Evolutionary conservation across 2,329 filamentous ascomycete genomes (phyloP).

Genomic region (Aschersonia sp.): DNA sequence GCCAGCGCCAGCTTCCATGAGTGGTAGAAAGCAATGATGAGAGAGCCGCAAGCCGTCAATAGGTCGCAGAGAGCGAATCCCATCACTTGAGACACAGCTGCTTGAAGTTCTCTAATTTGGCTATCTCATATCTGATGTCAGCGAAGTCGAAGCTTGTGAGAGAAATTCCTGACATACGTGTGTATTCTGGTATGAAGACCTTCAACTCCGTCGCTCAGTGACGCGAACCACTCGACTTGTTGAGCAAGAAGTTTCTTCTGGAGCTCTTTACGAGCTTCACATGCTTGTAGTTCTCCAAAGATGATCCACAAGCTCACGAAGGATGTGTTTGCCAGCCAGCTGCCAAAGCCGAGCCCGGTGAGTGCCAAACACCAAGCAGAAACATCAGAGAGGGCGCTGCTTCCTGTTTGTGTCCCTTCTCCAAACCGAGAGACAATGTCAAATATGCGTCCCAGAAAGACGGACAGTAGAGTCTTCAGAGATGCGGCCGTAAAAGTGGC

Average conservation of each 20-base stretch:
- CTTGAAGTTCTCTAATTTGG: slow-evolving; percentile 68
- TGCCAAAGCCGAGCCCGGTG: slow-evolving; percentile 43
- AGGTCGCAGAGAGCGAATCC: slow-evolving; percentile 53
- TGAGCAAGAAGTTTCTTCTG: slow-evolving; percentile 57
- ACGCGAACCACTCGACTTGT: slow-evolving; percentile 73
- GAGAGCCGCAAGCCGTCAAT: slow-evolving; percentile 48
- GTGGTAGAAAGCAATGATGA: slow-evolving; percentile 59
- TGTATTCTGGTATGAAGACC: slow-evolving; percentile 60
- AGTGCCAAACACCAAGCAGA: slow-evolving; percentile 48
- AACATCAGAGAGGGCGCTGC: slow-evolving; percentile 39
- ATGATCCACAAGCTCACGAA: slow-evolving; percentile 59
- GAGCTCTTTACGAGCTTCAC: slow-evolving; percentile 44
- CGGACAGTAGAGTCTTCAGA: slow-evolving; percentile 48
- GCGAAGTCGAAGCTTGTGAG: not conserved
- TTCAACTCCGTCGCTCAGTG: slow-evolving; percentile 52
- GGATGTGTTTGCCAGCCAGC: slow-evolving; percentile 51
- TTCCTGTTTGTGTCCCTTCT: slow-evolving; percentile 29
- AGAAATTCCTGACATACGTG: slow-evolving; percentile 37
- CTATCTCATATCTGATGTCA: slow-evolving; percentile 26
- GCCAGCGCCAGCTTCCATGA: slow-evolving; percentile 79
- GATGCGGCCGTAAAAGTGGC: slow-evolving; percentile 45
- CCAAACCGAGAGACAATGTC: slow-evolving; percentile 54
- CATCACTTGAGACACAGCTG: slow-evolving; percentile 65
- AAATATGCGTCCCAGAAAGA: slow-evolving; percentile 64
- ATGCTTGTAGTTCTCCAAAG: slow-evolving; percentile 72